phyloP scores from a whole-genome alignment of 192 early-diverging fungal genomes.

The Podila clonocystis region DNA sequence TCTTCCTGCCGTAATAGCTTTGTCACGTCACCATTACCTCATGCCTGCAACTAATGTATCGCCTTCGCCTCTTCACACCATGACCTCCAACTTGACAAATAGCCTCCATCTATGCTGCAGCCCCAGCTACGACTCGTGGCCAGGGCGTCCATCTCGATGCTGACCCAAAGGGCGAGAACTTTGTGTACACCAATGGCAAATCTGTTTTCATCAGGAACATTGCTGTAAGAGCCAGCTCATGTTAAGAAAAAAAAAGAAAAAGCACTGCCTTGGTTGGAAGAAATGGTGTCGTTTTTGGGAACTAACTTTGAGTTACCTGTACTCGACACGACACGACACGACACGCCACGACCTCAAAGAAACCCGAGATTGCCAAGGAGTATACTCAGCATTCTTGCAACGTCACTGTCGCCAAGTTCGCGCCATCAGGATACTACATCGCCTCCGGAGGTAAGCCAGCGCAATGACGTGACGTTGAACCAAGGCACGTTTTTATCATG shows the following conservation, averaged over 20 bases:
- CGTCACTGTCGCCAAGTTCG: constrained; percentile 88
- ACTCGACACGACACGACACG: too few species aligned
- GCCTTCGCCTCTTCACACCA: too few species aligned
- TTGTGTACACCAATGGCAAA: constrained; percentile 92
- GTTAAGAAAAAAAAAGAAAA: too few species aligned
- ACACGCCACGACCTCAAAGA: constrained; percentile 50
- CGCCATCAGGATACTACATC: constrained; percentile 95
- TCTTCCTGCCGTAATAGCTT: too few species aligned
- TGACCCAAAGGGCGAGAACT: constrained; percentile 83
- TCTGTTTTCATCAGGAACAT: constrained; percentile 88
- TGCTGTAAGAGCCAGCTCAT: constrained; percentile 55
- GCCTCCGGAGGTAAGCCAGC: constrained; percentile 84
- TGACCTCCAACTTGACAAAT: not conserved
- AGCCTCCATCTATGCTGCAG: constrained; percentile 75
- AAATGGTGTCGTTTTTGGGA: too few species aligned
- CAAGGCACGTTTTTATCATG: too few species aligned
- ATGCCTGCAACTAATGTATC: too few species aligned
- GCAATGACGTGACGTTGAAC: too few species aligned
- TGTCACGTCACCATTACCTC: too few species aligned
- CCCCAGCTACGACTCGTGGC: constrained; percentile 83
- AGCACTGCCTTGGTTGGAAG: too few species aligned
- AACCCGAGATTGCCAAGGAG: constrained; percentile 79
- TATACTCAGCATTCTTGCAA: constrained; percentile 84
- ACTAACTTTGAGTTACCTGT: too few species aligned
- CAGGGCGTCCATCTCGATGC: constrained; percentile 82